These are phyloP conservation scores for Moniliella sp. DNA, from an alignment of 1,284 basidiomycete genomes.

Conservation along the genomic window DNA sequence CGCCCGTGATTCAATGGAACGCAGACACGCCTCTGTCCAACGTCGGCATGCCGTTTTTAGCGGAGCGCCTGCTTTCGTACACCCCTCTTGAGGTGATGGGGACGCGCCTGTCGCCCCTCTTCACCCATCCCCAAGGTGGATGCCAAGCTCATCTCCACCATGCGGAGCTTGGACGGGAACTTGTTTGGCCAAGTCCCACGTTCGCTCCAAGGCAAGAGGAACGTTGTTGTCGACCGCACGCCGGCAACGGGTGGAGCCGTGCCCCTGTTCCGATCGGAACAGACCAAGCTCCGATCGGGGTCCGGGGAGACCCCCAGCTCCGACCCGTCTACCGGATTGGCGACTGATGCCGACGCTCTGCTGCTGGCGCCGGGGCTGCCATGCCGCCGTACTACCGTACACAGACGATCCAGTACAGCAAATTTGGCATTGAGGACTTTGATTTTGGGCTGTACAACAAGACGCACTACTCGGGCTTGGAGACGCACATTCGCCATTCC, in stretches of 20 bases:
- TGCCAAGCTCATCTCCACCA: slow-evolving; percentile 48
- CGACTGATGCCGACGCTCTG: slow-evolving; percentile 1
- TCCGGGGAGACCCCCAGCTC: slow-evolving; percentile 13
- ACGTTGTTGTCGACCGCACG: slow-evolving; percentile 42
- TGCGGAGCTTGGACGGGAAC: slow-evolving; percentile 68
- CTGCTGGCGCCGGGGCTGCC: slow-evolving; percentile 3
- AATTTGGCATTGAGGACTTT: slow-evolving; percentile 97
- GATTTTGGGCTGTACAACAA: slow-evolving; percentile 51
- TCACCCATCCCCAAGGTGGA: slow-evolving; percentile 53
- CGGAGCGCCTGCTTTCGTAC: slow-evolving; percentile 55
- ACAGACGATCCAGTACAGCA: slow-evolving; percentile 92
- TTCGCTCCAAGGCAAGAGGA: slow-evolving; percentile 59
- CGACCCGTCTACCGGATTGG: background rate
- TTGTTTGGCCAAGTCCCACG: slow-evolving; percentile 65
- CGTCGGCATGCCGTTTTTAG: slow-evolving; percentile 75
- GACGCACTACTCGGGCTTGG: slow-evolving; percentile 70
- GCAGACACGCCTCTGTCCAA: slow-evolving; percentile 64
- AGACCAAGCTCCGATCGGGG: slow-evolving; percentile 36
- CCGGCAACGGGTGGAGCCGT: slow-evolving; percentile 22
- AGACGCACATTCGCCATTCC: slow-evolving; percentile 88
- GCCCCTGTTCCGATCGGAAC: slow-evolving; percentile 61
- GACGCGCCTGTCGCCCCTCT: slow-evolving; percentile 36
- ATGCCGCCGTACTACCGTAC: slow-evolving; percentile 67
- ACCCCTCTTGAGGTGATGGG: slow-evolving; percentile 13
- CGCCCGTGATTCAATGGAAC: slow-evolving; percentile 57